Evolutionary conservation across 768 basidiomycete species (phyloP).

Genomic region (Amanita thiersii): DNA sequence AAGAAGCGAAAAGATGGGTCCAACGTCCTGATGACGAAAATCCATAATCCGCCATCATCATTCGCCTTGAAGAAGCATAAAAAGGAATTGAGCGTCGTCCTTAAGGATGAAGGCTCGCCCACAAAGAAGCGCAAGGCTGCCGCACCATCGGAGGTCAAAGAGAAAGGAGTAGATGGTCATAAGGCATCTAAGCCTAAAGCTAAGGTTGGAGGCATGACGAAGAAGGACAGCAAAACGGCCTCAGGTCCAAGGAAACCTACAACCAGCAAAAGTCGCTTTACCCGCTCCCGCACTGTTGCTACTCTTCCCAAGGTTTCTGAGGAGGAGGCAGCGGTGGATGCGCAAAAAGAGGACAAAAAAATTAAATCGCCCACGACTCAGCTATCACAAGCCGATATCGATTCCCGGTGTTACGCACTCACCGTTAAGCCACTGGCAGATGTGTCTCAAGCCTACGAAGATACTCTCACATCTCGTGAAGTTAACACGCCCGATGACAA

Average conservation of each 20-base stretch:
- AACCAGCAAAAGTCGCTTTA: slow-evolving; percentile 20
- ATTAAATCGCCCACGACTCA: slow-evolving; percentile 8
- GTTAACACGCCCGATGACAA: slow-evolving; percentile 23
- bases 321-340: slow-evolving; percentile 16
- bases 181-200: slow-evolving; percentile 23
- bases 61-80: slow-evolving; percentile 35
- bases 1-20: slow-evolving; percentile 58
- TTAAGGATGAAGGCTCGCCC: slow-evolving; percentile 30
- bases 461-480: slow-evolving; percentile 23
- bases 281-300: slow-evolving; percentile 34
- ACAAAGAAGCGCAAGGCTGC: slow-evolving; percentile 58
- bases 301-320: slow-evolving; percentile 48
- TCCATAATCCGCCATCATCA: slow-evolving; percentile 18
- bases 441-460: slow-evolving; percentile 62
- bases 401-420: slow-evolving; percentile 73
- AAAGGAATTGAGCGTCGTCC: slow-evolving; percentile 23
- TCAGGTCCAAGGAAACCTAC: slow-evolving; percentile 26
- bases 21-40: slow-evolving; percentile 47
- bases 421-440: slow-evolving; percentile 76
- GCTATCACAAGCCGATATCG: slow-evolving; percentile 45
- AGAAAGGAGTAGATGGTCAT: neutral
- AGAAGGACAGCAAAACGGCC: slow-evolving; percentile 27
- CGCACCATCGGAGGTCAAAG: slow-evolving; percentile 13
- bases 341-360: neutral
- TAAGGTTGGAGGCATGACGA: too few species aligned